Percentiles rank a stretch among this genome's conserved stretches.
Conservation (phyloP, 306 rosid genomes). For the Pachyrhizus erosus region DNA sequence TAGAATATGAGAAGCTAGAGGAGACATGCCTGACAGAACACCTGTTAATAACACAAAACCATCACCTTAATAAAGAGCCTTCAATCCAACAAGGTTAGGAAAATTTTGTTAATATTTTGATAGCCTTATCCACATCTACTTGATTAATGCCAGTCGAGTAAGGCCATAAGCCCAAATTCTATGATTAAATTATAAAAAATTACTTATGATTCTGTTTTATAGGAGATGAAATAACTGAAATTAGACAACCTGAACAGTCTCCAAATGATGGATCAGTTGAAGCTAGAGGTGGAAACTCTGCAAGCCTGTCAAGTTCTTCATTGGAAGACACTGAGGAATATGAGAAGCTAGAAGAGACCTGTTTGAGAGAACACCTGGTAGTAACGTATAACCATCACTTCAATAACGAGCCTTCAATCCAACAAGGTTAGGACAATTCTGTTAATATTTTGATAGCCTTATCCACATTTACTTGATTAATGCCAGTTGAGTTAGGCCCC, state of each 20-base stretch:
- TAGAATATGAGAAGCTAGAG: conserved; percentile 39
- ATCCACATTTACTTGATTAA: background rate
- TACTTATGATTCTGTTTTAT: background rate
- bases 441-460: conserved; percentile 1
- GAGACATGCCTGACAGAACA: conserved; percentile 39
- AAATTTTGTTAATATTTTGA: conserved; percentile 12
- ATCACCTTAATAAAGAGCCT: conserved; percentile 47
- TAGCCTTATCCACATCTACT: background rate
- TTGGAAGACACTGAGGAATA: conserved; percentile 38
- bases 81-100: conserved; percentile 62
- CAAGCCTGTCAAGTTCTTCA: conserved; percentile 26
- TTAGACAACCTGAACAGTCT: conserved; percentile 40
- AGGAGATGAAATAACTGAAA: conserved; percentile 50
- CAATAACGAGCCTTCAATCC: conserved; percentile 49
- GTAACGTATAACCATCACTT: conserved; percentile 43
- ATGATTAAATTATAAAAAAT: too few relatives aligned
- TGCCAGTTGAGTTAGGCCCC: background rate
- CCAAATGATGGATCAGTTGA: conserved; percentile 40
- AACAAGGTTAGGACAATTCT: conserved; percentile 56
- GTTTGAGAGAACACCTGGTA: conserved; percentile 35
- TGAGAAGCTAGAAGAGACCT: conserved; percentile 36
- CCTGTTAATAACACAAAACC: conserved; percentile 33
- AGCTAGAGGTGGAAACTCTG: conserved; percentile 32
- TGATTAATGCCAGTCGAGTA: background rate
- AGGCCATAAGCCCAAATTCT: background rate